Evolutionary conservation across 2,329 filamentous ascomycete species (phyloP).

Genomic region (Xylaria arbuscula): DNA sequence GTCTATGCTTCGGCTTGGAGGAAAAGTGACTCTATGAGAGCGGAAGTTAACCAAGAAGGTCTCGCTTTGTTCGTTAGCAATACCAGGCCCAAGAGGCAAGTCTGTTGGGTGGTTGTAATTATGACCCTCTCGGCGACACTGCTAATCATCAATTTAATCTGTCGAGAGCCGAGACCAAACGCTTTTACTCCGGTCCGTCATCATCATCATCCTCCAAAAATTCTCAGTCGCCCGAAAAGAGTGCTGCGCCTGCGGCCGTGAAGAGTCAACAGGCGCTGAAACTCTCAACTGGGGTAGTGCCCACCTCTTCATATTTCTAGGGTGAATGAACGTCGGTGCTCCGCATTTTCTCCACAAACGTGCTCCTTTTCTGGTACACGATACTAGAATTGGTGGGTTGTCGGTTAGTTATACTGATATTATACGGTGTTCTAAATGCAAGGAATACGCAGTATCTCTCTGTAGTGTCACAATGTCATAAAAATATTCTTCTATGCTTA

Average conservation of each 20-base stretch:
- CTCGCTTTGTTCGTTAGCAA: background rate
- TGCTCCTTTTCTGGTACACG: background rate
- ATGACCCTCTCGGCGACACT: background rate
- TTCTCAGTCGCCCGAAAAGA: background rate
- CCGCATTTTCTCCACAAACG: conserved; percentile 31
- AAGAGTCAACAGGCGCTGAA: background rate
- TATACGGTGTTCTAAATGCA: background rate
- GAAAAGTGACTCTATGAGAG: background rate
- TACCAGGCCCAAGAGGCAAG: background rate
- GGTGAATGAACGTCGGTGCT: conserved; percentile 3
- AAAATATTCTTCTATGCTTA: background rate
- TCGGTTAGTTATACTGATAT: background rate
- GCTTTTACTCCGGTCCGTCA: background rate
- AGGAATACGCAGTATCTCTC: background rate
- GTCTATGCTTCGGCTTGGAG: background rate
- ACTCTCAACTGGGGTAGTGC: background rate
- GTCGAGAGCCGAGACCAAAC: background rate
- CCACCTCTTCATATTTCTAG: conserved; percentile 2
- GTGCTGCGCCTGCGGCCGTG: background rate
- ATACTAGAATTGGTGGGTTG: background rate
- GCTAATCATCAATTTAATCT: background rate
- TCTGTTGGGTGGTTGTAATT: background rate
- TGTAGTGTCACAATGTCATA: conserved; percentile 51
- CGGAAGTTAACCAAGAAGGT: too few species aligned
- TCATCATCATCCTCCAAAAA: background rate